Evolutionary conservation across 1,139 yeast species (phyloP).

Genomic region (Kluyveromyces sp.): DNA sequence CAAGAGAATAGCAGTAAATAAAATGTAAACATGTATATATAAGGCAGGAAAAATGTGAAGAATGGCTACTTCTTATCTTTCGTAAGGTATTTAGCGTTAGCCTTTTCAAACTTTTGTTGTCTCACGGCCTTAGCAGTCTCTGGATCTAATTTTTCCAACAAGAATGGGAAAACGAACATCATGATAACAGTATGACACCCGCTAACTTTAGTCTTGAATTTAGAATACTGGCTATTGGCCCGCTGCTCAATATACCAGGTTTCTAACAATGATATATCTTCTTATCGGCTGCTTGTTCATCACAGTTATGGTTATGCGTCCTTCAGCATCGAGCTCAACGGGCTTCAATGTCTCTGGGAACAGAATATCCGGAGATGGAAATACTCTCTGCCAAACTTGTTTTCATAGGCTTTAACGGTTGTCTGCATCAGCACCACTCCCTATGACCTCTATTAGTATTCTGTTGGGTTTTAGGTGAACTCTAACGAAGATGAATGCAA

Average conservation of each 20-base stretch:
- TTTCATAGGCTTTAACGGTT: constrained; percentile 21
- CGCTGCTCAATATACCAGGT: constrained; percentile 28
- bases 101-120: constrained; percentile 25
- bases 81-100: constrained; percentile 21
- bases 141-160: constrained; percentile 34
- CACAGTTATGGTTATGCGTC: constrained; percentile 16
- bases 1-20: not conserved
- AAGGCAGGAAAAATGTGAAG: not conserved
- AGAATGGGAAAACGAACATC: constrained; percentile 26
- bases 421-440: constrained; percentile 12
- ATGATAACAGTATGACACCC: constrained; percentile 24
- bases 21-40: too few relatives aligned
- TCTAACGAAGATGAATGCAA: constrained; percentile 25
- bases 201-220: constrained; percentile 33
- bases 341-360: constrained; percentile 25
- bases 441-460: constrained; percentile 21
- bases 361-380: constrained; percentile 26
- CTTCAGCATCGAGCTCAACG: constrained; percentile 15
- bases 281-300: constrained; percentile 28
- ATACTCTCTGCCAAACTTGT: constrained; percentile 29
- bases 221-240: constrained; percentile 31
- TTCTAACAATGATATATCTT: constrained; percentile 27
- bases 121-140: constrained; percentile 31
- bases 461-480: constrained; percentile 29
- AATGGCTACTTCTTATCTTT: constrained; percentile 2